Base-by-base conservation (phyloP, 306 rosid species). In the Fragaria nilgerrensis region DNA sequence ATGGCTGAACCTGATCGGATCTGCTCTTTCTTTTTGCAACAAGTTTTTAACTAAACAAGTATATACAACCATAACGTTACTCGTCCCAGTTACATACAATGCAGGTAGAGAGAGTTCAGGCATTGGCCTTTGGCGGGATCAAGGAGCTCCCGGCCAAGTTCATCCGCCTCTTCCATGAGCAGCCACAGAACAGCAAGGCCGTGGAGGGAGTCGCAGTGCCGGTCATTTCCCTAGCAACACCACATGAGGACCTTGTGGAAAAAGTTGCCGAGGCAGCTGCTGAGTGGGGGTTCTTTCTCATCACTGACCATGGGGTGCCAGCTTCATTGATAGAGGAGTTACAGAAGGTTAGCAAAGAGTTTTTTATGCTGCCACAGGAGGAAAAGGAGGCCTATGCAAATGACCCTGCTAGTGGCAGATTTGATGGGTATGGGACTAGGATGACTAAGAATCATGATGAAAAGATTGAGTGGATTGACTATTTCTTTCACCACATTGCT, bases 401-500 rank as follows among this genome's bases (percentile, higher is more conserved):
- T 64, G 92, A 89, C 61, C 88, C 92, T 0, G 83, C 90, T 7
- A 67, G 0, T 12, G 92, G 87, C 25, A 84, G 23, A 55, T 89
- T 85, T 71, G 90, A 89, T 9, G 94, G 94, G 0, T 86, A 91
- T 41, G 97, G 94, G 11, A 88, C 94, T 4, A 91, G 79, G 75
- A 89, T 91, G 90, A 79, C 89, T 4, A 89, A 86, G 64, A 89
- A 85, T 55, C 70, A 61, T 0, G 87, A 92, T 7, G 81, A 88
- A 20, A 92, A 88, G 70, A 14, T 88, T 7, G 97, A 92, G 76
- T 92, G 93, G 94, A 52, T 92, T 2, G 92, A 92, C 68, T 92
- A 92, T 43, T 89, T 69, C 77, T 89, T 85, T 58, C 97, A 89
- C 27, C 3, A 85, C n/a, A 82, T 80, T 72, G 47, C 82, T 67